Evolutionary conservation across 2,329 filamentous ascomycete genomes (phyloP).

Genomic region (Dothidotthia symphoricarpi): DNA sequence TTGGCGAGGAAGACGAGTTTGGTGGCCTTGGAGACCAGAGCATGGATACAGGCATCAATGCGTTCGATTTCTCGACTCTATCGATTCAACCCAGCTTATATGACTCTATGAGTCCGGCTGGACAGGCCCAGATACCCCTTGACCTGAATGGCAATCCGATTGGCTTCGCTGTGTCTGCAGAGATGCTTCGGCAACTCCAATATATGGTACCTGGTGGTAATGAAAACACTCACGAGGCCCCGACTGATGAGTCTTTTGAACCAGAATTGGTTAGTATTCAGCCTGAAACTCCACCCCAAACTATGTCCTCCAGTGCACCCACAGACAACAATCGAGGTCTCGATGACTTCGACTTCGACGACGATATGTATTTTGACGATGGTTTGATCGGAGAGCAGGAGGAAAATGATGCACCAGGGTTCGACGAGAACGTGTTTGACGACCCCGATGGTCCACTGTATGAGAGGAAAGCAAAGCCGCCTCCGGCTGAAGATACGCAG

Average conservation of each 20-base stretch:
- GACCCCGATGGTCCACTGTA: constrained; percentile 45
- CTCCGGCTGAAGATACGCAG: constrained; percentile 15
- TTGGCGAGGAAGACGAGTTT: constrained; percentile 39
- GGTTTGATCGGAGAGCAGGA: constrained; percentile 58
- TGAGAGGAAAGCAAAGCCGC: constrained; percentile 50
- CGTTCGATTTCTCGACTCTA: constrained; percentile 37
- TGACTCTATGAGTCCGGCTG: constrained; percentile 21
- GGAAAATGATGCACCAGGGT: constrained; percentile 53
- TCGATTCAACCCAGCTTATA: constrained; percentile 21
- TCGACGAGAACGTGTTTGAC: constrained; percentile 74
- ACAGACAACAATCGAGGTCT: constrained; percentile 10
- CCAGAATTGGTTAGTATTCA: constrained; percentile 21
- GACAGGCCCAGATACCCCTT: constrained; percentile 26
- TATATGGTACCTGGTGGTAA: constrained; percentile 5
- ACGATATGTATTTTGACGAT: constrained; percentile 70
- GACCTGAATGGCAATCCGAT: constrained; percentile 35
- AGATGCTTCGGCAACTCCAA: constrained; percentile 22
- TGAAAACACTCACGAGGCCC: constrained; percentile 7
- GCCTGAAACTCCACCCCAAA: constrained; percentile 8
- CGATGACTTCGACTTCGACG: constrained; percentile 28
- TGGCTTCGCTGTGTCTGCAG: constrained; percentile 34
- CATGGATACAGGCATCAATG: constrained; percentile 29
- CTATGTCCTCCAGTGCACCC: constrained; percentile 11
- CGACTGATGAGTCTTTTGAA: constrained; percentile 11
- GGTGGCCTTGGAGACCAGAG: constrained; percentile 27